Percentiles rank a stretch among this genome's conserved stretches.
Conservation (phyloP, 345 rosid genomes). For the Melaleuca alternifolia region DNA sequence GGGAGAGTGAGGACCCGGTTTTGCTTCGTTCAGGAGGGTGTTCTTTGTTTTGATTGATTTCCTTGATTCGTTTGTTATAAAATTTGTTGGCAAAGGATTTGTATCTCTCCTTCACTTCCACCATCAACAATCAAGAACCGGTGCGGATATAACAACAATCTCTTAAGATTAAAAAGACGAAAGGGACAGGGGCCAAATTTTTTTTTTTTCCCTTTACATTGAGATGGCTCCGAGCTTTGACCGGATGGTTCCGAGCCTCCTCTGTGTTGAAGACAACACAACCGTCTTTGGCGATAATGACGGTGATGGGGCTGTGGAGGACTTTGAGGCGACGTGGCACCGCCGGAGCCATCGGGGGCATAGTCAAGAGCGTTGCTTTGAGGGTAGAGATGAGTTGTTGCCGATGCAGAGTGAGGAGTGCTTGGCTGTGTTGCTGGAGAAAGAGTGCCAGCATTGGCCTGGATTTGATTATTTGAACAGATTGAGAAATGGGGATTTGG, state of each 20-base stretch:
- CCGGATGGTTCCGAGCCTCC: conserved; percentile 30
- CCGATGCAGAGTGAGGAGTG: conserved; percentile 52
- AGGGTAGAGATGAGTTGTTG: conserved; percentile 7
- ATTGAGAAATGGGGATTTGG: conserved; percentile 47
- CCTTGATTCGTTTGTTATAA: neutral
- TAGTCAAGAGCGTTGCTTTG: conserved; percentile 7
- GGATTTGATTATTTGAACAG: conserved; percentile 35
- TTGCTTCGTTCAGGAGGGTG: conserved; percentile 5
- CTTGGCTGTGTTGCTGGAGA: conserved; percentile 41
- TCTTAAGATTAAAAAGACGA: neutral
- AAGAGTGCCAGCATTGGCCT: conserved; percentile 48
- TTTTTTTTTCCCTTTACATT: neutral
- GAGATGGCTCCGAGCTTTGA: conserved; percentile 63
- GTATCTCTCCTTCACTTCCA: neutral
- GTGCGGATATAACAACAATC: neutral
- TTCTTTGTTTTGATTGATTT: neutral
- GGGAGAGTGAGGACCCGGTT: neutral
- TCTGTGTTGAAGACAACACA: conserved; percentile 42
- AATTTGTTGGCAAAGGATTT: neutral
- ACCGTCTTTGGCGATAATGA: conserved; percentile 36
- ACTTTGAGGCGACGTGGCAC: conserved; percentile 11
- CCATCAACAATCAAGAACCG: neutral
- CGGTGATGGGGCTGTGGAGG: conserved; percentile 16
- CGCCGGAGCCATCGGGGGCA: conserved; percentile 3
- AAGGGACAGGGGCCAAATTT: neutral